phyloP scores from a whole-genome alignment of 768 basidiomycete species.

The Auriscalpium orientale region DNA sequence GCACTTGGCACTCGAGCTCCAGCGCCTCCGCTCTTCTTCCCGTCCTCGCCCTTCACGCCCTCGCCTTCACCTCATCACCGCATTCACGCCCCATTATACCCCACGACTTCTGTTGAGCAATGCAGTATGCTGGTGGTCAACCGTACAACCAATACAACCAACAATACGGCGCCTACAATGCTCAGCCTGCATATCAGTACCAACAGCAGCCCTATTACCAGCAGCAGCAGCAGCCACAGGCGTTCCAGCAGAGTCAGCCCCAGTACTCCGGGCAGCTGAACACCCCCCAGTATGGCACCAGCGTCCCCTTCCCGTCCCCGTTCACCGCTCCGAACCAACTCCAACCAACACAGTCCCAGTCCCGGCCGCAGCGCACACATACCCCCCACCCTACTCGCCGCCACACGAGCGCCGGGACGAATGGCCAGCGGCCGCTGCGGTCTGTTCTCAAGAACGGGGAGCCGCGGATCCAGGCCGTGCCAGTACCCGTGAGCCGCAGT shows the following conservation, averaged over 20 bases:
- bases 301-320: constrained; percentile 8
- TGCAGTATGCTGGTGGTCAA: constrained; percentile 3
- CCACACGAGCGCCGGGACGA: constrained; percentile 25
- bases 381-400: constrained; percentile 27
- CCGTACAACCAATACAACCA: constrained; percentile 2
- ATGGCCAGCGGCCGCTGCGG: constrained; percentile 32
- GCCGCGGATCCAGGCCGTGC: background rate
- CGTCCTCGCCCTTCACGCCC: background rate
- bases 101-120: background rate
- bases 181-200: constrained; percentile 4
- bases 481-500: constrained; percentile 26
- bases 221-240: constrained; percentile 13
- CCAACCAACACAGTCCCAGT: constrained; percentile 3
- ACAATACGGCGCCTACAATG: background rate
- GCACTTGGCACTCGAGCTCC: background rate
- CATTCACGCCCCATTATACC: background rate
- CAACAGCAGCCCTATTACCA: constrained; percentile 10
- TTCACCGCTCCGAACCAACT: constrained; percentile 1
- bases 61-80: constrained; percentile 3
- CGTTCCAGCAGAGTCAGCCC: constrained; percentile 9
- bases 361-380: constrained; percentile 6
- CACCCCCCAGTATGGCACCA: constrained; percentile 2
- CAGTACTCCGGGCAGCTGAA: constrained; percentile 3
- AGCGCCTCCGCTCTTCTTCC: background rate
- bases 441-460: constrained; percentile 50